A percentile compares a stretch with the other conserved stretches of the same genome.
These are phyloP conservation scores for Xylariaceae sp. DNA, from an alignment of 2,329 filamentous ascomycete species.

Conservation along the genomic window DNA sequence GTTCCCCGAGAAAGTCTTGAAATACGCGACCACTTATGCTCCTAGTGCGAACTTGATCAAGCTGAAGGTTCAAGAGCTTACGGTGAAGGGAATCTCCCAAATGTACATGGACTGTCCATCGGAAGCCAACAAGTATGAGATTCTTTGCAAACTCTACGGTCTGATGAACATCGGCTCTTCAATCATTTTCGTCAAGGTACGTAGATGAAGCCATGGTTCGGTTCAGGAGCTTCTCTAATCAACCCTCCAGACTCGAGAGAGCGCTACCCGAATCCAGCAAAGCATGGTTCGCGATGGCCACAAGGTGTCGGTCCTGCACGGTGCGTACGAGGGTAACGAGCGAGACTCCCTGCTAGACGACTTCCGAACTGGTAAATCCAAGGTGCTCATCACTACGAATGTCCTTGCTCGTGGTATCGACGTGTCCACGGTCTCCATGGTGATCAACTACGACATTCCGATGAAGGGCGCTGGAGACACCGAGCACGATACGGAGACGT, in stretches of 20 bases:
- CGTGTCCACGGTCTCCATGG: constrained; percentile 85
- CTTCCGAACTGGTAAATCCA: constrained; percentile 81
- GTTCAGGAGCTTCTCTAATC: not conserved
- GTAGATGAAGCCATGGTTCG: not conserved
- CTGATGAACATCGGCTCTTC: constrained; percentile 95
- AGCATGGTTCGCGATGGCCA: constrained; percentile 87
- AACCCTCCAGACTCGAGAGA: constrained; percentile 86
- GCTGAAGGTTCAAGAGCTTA: constrained; percentile 83
- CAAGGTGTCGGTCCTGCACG: constrained; percentile 84
- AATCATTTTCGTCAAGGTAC: constrained; percentile 92
- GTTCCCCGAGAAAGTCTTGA: constrained; percentile 77
- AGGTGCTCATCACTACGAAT: constrained; percentile 97
- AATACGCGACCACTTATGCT: constrained; percentile 78
- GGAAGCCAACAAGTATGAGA: constrained; percentile 78
- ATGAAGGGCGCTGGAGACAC: constrained; percentile 70
- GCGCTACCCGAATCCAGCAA: constrained; percentile 76
- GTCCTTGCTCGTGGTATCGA: constrained; percentile 95
- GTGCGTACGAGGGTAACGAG: constrained; percentile 75
- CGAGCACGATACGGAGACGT: constrained; percentile 89
- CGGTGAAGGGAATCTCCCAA: constrained; percentile 94
- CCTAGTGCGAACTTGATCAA: constrained; percentile 82
- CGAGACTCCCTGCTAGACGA: constrained; percentile 80
- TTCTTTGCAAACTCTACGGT: constrained; percentile 88
- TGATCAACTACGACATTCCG: constrained; percentile 92
- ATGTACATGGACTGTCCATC: constrained; percentile 91